Conservation (phyloP, 2,329 filamentous ascomycete species). For the Aspergillus oerlinghausenensis region DNA sequence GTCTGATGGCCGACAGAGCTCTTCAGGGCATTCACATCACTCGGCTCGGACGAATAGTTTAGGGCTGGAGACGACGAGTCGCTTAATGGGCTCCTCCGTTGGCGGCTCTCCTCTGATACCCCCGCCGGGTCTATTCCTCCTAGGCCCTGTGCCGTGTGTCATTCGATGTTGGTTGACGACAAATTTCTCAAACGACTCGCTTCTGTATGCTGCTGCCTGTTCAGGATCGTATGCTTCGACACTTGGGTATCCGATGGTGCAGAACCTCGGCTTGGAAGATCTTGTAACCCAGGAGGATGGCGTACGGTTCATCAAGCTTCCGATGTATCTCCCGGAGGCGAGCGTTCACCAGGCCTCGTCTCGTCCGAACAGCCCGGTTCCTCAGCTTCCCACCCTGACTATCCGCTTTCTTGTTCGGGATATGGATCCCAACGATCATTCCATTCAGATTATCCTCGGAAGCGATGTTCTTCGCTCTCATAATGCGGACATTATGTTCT, state of each 20-base stretch:
- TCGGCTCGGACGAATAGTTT: constrained; percentile 84
- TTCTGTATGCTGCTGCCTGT: constrained; percentile 88
- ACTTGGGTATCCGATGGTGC: constrained; percentile 70
- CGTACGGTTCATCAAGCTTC: constrained; percentile 65
- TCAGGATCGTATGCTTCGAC: constrained; percentile 85
- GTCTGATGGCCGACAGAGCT: constrained; percentile 91
- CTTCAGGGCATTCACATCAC: constrained; percentile 72
- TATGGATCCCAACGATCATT: constrained; percentile 46
- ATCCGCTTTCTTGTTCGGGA: constrained; percentile 71
- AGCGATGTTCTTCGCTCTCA: constrained; percentile 82
- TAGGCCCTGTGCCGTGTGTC: constrained; percentile 87
- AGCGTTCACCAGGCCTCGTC: constrained; percentile 69
- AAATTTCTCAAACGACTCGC: constrained; percentile 80
- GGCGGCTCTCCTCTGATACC: constrained; percentile 70
- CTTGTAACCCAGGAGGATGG: constrained; percentile 65
- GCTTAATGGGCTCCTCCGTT: constrained; percentile 58
- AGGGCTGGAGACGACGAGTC: constrained; percentile 67
- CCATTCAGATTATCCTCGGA: constrained; percentile 81
- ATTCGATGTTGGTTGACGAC: constrained; percentile 93
- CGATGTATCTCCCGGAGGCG: constrained; percentile 87
- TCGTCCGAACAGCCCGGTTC: constrained; percentile 66
- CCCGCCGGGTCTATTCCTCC: constrained; percentile 76
- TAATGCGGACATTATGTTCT: constrained; percentile 87
- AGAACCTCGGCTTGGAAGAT: constrained; percentile 66
- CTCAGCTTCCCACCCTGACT: constrained; percentile 75